Percentiles rank a stretch among this genome's conserved stretches.
Conservation (phyloP, 2,329 filamentous ascomycete species). For the Davidsoniella eucalypti region DNA sequence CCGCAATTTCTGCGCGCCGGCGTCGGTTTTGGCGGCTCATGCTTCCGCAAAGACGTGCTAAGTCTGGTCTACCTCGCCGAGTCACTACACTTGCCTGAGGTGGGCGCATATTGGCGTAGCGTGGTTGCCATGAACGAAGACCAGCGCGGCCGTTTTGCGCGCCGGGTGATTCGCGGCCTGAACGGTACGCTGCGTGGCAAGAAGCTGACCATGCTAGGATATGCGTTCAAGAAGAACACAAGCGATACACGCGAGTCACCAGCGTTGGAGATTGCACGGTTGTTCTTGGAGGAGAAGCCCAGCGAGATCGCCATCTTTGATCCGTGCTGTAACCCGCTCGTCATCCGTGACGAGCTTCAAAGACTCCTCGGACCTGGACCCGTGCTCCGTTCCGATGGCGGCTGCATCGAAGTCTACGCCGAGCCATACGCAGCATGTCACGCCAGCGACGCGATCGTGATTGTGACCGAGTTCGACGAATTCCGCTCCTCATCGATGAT, state of each 20-base stretch:
- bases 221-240: slow-evolving; percentile 68
- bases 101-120: slow-evolving; percentile 58
- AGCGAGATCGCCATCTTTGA: slow-evolving; percentile 53
- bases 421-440: slow-evolving; percentile 34
- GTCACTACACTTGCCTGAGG: slow-evolving; percentile 50
- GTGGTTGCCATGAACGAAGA: slow-evolving; percentile 65
- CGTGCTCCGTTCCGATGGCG: slow-evolving; percentile 22
- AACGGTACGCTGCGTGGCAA: slow-evolving; percentile 54
- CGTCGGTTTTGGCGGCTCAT: slow-evolving; percentile 64
- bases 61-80: slow-evolving; percentile 60
- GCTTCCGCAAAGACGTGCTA: slow-evolving; percentile 68
- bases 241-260: slow-evolving; percentile 57
- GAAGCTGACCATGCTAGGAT: slow-evolving; percentile 58
- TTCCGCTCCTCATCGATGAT: slow-evolving; percentile 28
- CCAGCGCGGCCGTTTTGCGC: slow-evolving; percentile 51
- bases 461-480: slow-evolving; percentile 41
- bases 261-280: slow-evolving; percentile 49
- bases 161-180: slow-evolving; percentile 47
- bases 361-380: slow-evolving; percentile 22
- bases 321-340: slow-evolving; percentile 38
- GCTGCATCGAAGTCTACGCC: slow-evolving; percentile 30
- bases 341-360: slow-evolving; percentile 34
- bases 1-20: slow-evolving; percentile 57
- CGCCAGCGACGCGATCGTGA: slow-evolving; percentile 32
- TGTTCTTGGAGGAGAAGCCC: slow-evolving; percentile 46